Base-by-base conservation (phyloP, 2,329 filamentous ascomycete species). In the Xylaria sp. region DNA sequence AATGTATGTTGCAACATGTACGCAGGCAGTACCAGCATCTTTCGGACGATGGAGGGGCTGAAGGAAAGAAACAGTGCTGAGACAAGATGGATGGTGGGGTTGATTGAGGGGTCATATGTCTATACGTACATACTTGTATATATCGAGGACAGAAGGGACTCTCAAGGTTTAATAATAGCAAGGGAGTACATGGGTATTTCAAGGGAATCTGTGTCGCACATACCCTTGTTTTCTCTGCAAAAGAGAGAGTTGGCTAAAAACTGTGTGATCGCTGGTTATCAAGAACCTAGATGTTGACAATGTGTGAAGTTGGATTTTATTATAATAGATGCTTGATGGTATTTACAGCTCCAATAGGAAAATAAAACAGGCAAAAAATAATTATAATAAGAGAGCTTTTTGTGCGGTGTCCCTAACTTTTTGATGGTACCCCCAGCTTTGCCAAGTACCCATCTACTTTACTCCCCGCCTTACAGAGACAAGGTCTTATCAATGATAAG, bases 81-180 rank as follows among this genome's bases (percentile, higher is more conserved):
- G 47, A 47, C 35, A 27, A 51, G 51, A 63, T 71, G 55, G 66
- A 63, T 71, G 55, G 66, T 59, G 66, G 69, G 66, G 69, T 66
- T 68, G n/a, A 58, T 60, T 59, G 69, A 71, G 69, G 69, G 69
- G 69, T 66, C 48, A 35, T 35, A 35, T 1, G 8, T 10, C 5
- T 32, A 32, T 32, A 32, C n/a, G n/a, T n/a, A n/a, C n/a, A n/a
- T n/a, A n/a, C n/a, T n/a, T n/a, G n/a, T 53, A 54, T 5, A 29
- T 40, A 25, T 57, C 13, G 59, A 60, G 54, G 53, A n/a, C n/a
- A n/a, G n/a, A 61, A 53, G 25, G 51, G 29, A 42, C n/a, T 58
- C 9, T 60, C 48, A 29, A 29, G 25, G 10, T 8, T 51, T 50
- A 44, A 42, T 23, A 35, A 44, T 23, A 16, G n/a, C 48, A 35